These are phyloP conservation scores for Hibiscus syriacus DNA, from an alignment of 345 rosid species.

Conservation along the genomic window DNA sequence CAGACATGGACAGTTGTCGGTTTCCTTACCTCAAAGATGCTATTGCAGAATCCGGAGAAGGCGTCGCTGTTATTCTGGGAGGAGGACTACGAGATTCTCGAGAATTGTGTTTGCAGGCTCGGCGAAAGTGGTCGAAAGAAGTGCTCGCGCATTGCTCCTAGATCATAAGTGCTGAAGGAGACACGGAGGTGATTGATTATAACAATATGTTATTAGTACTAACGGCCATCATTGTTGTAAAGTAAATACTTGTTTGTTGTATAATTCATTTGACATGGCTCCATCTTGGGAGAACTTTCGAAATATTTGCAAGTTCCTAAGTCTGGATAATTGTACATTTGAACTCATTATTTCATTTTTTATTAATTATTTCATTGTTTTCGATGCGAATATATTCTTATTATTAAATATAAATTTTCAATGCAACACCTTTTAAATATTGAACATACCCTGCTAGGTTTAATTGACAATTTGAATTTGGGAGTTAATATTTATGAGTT, in stretches of 20 bases:
- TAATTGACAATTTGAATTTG: too few species aligned
- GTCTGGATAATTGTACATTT: not conserved
- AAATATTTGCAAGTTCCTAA: not conserved
- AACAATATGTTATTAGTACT: not conserved
- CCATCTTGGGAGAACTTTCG: not conserved
- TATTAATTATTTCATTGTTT: too few species aligned
- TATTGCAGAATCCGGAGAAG: slow-evolving; percentile 75
- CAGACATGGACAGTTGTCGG: slow-evolving; percentile 93
- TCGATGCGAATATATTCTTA: too few species aligned
- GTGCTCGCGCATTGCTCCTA: slow-evolving; percentile 51
- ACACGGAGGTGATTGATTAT: not conserved
- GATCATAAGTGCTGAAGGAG: not conserved
- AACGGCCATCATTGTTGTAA: not conserved
- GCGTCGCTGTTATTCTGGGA: slow-evolving; percentile 78
- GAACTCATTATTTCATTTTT: not conserved
- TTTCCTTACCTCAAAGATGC: slow-evolving; percentile 75
- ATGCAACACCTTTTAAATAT: too few species aligned
- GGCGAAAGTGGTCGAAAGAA: slow-evolving; percentile 48
- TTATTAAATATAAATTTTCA: too few species aligned
- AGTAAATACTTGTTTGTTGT: not conserved
- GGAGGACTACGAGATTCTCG: slow-evolving; percentile 85
- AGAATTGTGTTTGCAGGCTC: slow-evolving; percentile 70
- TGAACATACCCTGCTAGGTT: too few species aligned
- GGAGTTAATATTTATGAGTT: too few species aligned
- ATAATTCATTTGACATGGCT: not conserved